Base-by-base conservation (phyloP, 108 stramenopile species). In the Fragilariopsis cylindrus region DNA sequence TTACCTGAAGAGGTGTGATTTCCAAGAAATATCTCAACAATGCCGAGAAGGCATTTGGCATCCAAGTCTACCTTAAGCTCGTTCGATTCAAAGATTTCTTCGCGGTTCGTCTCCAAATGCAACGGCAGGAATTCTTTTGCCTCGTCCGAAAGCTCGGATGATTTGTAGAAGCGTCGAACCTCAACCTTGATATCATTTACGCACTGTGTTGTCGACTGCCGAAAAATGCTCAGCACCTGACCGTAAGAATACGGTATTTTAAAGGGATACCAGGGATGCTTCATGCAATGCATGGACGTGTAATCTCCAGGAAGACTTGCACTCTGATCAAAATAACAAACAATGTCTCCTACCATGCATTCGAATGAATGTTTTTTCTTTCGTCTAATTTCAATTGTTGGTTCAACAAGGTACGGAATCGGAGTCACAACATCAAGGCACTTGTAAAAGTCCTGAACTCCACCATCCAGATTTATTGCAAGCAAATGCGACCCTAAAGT, bases 41-140 rank as follows among this genome's bases (percentile, higher is more conserved):
- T 53, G 7, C 87, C 83, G 40, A 87, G 74, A 56, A 87, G 45
- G 21, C 45, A 30, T 8, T 73, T 64, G 30, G 83, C 83, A 48
- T 67, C 55, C 3, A 86, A 41, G 15, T 65, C 76, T n/a, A 47
- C 45, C 19, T 80, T 55, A 21, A 85, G 45, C 13, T 72, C 65
- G 60, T 85, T 71, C 42, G 88, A 79, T 84, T 88, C 89, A 80
- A 81, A 81, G 43, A 83, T 57, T 70, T 78, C 73, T 79, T 87
- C 69, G 57, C 72, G 41, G 4, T 57, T 68, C 5, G 42, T 15
- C 30, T 77, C 72, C 13, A 19, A 54, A 13, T 5, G 57, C 60
- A 67, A 50, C 42, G 73, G 81, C 21, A 73, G 44, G 19, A 71
- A 66, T 3, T 49, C 21, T 50, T 53, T 62, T 16, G 48, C 65